Percentiles rank a stretch among this genome's conserved stretches.
phyloP scores from a whole-genome alignment of 192 early-diverging fungal species.

The Coemansia sp. region DNA sequence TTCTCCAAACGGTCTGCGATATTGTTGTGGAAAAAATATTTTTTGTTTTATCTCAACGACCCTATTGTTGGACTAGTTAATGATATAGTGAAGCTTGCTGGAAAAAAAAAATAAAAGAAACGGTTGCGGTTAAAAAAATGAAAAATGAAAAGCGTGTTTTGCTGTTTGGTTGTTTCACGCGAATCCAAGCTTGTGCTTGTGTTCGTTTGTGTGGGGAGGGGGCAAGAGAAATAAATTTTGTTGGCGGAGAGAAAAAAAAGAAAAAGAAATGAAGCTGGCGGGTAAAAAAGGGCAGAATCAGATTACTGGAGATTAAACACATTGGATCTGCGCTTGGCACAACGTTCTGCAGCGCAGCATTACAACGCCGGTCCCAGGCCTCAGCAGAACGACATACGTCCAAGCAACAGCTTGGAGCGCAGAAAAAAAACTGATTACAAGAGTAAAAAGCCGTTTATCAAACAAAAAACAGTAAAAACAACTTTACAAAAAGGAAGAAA shows the following conservation, averaged over 20 bases:
- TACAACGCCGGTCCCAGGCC: no score
- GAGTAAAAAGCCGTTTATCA: background rate
- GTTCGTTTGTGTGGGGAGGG: background rate
- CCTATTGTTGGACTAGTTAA: background rate
- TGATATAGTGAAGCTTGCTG: no score
- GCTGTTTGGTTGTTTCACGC: background rate
- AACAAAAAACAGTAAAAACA: conserved; percentile 1
- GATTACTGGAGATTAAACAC: background rate
- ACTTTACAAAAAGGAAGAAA: conserved; percentile 5
- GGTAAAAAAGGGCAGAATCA: background rate
- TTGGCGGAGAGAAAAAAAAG: background rate
- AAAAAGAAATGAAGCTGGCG: background rate
- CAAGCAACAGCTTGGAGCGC: background rate
- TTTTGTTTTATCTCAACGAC: background rate
- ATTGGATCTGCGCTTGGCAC: background rate
- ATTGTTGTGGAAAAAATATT: background rate
- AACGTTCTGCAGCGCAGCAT: background rate
- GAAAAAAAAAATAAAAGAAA: background rate
- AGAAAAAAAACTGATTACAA: background rate
- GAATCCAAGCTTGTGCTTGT: background rate
- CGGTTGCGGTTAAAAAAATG: background rate
- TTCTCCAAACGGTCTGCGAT: conserved; percentile 1
- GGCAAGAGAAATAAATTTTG: background rate
- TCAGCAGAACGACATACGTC: no score
- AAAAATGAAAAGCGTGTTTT: background rate